Base-by-base conservation (phyloP, 2,329 filamentous ascomycete genomes). In the Xylariaceae sp. region DNA sequence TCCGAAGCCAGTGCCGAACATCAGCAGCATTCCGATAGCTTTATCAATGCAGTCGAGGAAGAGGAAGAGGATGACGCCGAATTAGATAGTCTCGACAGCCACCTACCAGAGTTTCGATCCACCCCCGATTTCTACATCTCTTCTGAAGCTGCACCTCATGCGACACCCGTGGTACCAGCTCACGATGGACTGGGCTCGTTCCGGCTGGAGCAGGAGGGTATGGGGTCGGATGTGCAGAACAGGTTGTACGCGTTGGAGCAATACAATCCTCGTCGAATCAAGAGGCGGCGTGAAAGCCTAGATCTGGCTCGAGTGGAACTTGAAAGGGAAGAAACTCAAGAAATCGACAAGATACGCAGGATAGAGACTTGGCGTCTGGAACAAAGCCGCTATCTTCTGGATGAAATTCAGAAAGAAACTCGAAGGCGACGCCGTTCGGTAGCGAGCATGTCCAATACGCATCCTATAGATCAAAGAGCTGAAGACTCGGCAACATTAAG, bases 161-260 rank as follows among this genome's bases (percentile, higher is more conserved):
- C 85, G 17, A 79, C 82, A 16, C 87, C 90, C 0, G 85, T 96
- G 2, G 82, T 99, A n/a, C 95, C 95, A 0, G 86, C 87, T 1
- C 95, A 99, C 70, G 93, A 99, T 78, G 95, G 95, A 1, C 76
- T 98, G 41, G 95, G 95, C 4, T 91, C 89, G 6, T 99, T 99
- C 73, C 85, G 80, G 74, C 59, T 91, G 69, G 72, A 91, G 76
- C 70, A 85, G 63, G 76, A 83, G 71, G 69, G 78, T 60, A 69
- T 82, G 63, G 78, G 78, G 2, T 69, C 75, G 1, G 82, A 86
- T 39, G 81, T 92, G 19, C 92, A 96, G 70, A 89, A 96, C 60
- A 90, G 94, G 63, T 76, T 97, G 43, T 97, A 92, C 81, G 89
- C 91, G 59, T 95, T 96, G 71, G 94, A 97, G 73, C 84, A 86